Percentiles rank a stretch among this genome's conserved stretches.
Conservation (phyloP, 805 yeast genomes). For the Candida vaughaniae region DNA sequence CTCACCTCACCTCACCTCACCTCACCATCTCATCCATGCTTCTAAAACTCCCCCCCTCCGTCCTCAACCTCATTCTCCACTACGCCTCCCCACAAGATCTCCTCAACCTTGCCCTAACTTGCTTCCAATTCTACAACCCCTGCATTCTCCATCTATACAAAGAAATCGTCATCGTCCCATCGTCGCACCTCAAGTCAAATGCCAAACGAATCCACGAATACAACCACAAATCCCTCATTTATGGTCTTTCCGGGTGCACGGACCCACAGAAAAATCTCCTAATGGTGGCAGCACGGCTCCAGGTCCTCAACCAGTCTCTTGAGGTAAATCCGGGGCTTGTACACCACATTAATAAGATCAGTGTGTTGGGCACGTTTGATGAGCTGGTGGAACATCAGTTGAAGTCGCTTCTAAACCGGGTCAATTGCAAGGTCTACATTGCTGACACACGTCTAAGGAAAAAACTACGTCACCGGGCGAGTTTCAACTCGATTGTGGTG, state of each 20-base stretch:
- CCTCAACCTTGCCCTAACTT: slow-evolving; percentile 32
- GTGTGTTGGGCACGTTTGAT: slow-evolving; percentile 14
- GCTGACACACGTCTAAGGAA: slow-evolving; percentile 10
- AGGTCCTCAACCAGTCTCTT: slow-evolving; percentile 24
- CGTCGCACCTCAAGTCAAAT: background rate
- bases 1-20: too few species aligned
- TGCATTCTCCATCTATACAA: slow-evolving; percentile 28
- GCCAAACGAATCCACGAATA: slow-evolving; percentile 18
- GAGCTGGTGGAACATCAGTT: slow-evolving; percentile 4
- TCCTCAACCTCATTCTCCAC: slow-evolving; percentile 1
- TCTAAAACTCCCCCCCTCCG: too few species aligned
- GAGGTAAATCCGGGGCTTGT: slow-evolving; percentile 25
- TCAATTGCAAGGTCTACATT: slow-evolving; percentile 10
- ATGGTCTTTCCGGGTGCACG: slow-evolving; percentile 19
- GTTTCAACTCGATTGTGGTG: slow-evolving; percentile 18
- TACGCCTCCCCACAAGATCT: slow-evolving; percentile 25
- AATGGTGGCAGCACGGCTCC: slow-evolving; percentile 14
- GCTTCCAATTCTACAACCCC: slow-evolving; percentile 34
- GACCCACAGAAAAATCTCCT: slow-evolving; percentile 4
- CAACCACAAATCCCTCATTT: slow-evolving; percentile 23
- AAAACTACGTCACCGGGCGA: slow-evolving; percentile 5
- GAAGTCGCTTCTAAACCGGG: slow-evolving; percentile 4
- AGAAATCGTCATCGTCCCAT: slow-evolving; percentile 16
- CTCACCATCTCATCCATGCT: too few species aligned
- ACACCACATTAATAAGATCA: slow-evolving; percentile 18